A percentile compares a stretch with the other conserved stretches of the same genome.
These are phyloP conservation scores for Incumbomyces delicatus DNA, from an alignment of 2,329 filamentous ascomycete genomes.

Conservation along the genomic window DNA sequence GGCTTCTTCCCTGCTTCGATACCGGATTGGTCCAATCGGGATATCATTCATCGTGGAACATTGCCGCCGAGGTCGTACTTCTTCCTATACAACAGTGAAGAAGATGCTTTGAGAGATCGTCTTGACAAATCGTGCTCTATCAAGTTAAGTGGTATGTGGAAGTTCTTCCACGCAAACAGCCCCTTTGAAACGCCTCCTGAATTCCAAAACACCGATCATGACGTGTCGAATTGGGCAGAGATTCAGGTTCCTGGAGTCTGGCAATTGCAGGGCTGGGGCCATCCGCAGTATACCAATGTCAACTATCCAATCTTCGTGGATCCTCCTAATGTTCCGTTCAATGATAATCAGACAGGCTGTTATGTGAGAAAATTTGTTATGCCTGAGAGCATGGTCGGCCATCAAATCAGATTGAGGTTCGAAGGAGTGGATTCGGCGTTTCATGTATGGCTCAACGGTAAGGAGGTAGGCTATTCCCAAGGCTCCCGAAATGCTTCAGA, in stretches of 20 bases:
- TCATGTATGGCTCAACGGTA: constrained; percentile 58
- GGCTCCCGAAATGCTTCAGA: constrained; percentile 60
- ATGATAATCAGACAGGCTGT: constrained; percentile 55
- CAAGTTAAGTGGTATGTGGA: constrained; percentile 47
- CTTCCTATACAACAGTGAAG: constrained; percentile 41
- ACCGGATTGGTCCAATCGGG: constrained; percentile 54
- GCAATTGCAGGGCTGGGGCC: constrained; percentile 60
- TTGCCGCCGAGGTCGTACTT: constrained; percentile 49
- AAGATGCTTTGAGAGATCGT: constrained; percentile 35
- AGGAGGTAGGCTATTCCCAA: constrained; percentile 57
- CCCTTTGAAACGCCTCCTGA: constrained; percentile 8
- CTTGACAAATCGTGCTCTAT: constrained; percentile 14
- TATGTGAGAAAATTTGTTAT: constrained; percentile 46
- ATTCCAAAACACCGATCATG: constrained; percentile 27
- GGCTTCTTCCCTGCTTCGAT: constrained; percentile 5
- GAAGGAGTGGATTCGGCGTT: constrained; percentile 65
- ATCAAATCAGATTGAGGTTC: constrained; percentile 55
- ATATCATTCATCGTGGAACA: constrained; percentile 51
- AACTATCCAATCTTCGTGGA: constrained; percentile 56
- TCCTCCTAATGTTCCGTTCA: constrained; percentile 51
- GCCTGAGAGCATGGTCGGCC: constrained; percentile 39
- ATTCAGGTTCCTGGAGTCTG: constrained; percentile 58
- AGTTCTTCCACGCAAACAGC: constrained; percentile 31
- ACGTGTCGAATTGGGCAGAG: constrained; percentile 35
- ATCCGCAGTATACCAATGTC: constrained; percentile 60